Conservation (phyloP, 1,284 basidiomycete species). For the Cryptococcus sp. region DNA sequence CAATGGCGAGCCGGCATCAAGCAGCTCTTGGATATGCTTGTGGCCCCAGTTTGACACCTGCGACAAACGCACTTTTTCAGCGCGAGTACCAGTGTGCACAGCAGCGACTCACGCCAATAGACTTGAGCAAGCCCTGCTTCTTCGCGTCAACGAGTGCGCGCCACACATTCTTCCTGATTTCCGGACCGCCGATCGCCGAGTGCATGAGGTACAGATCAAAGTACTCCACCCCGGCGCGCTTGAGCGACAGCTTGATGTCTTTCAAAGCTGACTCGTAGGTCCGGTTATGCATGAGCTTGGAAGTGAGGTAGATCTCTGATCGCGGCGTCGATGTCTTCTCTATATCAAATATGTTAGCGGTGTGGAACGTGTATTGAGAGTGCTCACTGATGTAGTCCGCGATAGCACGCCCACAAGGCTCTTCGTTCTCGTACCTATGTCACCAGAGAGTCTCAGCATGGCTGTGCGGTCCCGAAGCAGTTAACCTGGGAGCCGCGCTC, state of each 20-base stretch:
- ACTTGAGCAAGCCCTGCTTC: constrained; percentile 51
- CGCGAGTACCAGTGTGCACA: background rate
- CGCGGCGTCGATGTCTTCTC: constrained; percentile 54
- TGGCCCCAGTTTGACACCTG: constrained; percentile 54
- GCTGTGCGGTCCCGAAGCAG: background rate
- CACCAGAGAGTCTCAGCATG: background rate
- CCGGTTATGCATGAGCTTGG: constrained; percentile 66
- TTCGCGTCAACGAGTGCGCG: constrained; percentile 52
- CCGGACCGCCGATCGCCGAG: constrained; percentile 53
- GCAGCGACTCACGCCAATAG: constrained; percentile 51
- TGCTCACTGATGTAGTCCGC: constrained; percentile 58
- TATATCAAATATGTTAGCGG: constrained; percentile 1
- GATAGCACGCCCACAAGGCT: constrained; percentile 64
- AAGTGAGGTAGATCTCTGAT: constrained; percentile 66
- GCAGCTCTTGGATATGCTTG: constrained; percentile 57
- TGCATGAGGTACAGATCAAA: constrained; percentile 56
- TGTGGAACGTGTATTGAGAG: background rate
- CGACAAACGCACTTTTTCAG: background rate
- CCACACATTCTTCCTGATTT: constrained; percentile 54
- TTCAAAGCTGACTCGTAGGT: constrained; percentile 59
- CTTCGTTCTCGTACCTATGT: constrained; percentile 71
- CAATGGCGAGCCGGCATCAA: constrained; percentile 42
- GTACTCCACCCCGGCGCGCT: constrained; percentile 58
- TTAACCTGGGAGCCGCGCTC: constrained; percentile 12
- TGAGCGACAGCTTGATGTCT: constrained; percentile 62